phyloP scores from a whole-genome alignment of 2,329 filamentous ascomycete species.

The Aureobasidium sp. region DNA sequence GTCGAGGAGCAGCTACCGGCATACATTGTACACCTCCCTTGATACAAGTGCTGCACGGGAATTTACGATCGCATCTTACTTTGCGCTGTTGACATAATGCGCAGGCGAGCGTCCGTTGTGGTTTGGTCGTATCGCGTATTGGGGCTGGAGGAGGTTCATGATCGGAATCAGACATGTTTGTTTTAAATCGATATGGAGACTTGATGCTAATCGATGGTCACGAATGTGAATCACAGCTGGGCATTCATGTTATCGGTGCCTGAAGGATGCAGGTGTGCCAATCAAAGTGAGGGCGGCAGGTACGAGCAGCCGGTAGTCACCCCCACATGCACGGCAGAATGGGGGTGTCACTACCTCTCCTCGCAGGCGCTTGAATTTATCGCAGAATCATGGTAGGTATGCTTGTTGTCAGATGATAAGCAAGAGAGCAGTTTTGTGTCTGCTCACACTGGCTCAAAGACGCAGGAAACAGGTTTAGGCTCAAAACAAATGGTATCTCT shows the following conservation, averaged over 20 bases:
- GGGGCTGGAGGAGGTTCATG: neutral
- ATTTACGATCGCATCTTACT: constrained; percentile 59
- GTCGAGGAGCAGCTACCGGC: constrained; percentile 36
- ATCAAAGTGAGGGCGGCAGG: neutral
- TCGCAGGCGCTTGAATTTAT: neutral
- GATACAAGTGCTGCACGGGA: constrained; percentile 62
- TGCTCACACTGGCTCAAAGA: neutral
- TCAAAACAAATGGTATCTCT: constrained; percentile 8
- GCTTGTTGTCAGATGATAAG: neutral
- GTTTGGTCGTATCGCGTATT: neutral
- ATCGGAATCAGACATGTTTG: neutral
- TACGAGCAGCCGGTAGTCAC: neutral
- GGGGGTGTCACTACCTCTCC: neutral
- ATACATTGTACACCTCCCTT: constrained; percentile 52
- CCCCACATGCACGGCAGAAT: neutral
- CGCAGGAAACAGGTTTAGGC: neutral
- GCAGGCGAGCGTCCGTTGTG: constrained; percentile 38
- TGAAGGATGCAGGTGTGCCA: neutral
- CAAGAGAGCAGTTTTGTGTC: too few species aligned
- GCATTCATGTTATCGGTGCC: neutral
- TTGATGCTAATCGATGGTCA: neutral
- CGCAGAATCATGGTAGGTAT: neutral
- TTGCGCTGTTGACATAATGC: constrained; percentile 69
- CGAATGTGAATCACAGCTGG: neutral
- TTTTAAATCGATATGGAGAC: neutral